Evolutionary conservation across 257 asterid species (phyloP).

Genomic region (Salvia splendens): DNA sequence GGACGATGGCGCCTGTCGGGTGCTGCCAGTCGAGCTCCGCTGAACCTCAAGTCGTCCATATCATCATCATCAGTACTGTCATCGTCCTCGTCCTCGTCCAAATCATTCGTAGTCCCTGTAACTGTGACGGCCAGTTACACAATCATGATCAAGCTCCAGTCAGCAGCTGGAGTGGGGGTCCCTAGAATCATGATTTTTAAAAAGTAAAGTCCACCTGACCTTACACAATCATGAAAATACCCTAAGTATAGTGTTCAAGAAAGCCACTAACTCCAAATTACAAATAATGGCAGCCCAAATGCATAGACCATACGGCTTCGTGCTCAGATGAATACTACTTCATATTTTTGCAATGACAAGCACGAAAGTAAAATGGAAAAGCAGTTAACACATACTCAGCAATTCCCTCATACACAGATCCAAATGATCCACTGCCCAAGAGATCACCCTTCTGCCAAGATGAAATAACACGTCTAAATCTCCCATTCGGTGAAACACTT

Average conservation of each 20-base stretch:
- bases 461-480: conserved; percentile 53
- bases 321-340: neutral
- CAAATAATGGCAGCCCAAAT: neutral
- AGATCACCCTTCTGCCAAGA: conserved; percentile 90
- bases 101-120: conserved; percentile 19
- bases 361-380: conserved; percentile 5
- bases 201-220: neutral
- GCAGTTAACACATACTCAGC: conserved; percentile 60
- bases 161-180: neutral
- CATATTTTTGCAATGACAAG: neutral
- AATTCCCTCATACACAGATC: conserved; percentile 93
- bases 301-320: conserved; percentile 2
- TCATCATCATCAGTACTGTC: neutral
- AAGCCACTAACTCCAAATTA: conserved; percentile 8
- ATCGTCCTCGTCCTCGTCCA: conserved; percentile 6
- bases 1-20: neutral
- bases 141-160: conserved; percentile 16
- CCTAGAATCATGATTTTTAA: neutral
- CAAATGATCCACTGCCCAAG: conserved; percentile 93
- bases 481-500: conserved; percentile 68
- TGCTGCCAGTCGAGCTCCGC: conserved; percentile 22
- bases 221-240: conserved; percentile 19
- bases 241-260: conserved; percentile 20
- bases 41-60: conserved; percentile 5
- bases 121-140: conserved; percentile 28